Base-by-base conservation (phyloP, 2,329 filamentous ascomycete genomes). In the Ophiobolus disseminans region DNA sequence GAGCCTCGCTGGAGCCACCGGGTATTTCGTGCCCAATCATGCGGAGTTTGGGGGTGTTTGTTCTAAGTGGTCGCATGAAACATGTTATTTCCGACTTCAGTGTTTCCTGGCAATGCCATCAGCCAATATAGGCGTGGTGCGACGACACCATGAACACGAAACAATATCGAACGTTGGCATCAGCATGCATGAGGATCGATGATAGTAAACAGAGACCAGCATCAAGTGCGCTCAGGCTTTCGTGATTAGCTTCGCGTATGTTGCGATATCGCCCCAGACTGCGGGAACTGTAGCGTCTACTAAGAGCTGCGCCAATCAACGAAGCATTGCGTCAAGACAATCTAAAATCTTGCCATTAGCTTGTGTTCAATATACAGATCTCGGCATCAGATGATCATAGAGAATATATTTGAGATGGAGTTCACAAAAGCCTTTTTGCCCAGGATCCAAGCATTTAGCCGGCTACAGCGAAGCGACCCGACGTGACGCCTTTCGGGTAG, bases 361-460 rank as follows among this genome's bases (percentile, higher is more conserved):
- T 47, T 61, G 23, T 47, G 19, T 50, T 20, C 35, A 49, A 42
- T 54, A 32, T 57, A 35, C 26, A 39, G 17, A 34, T 40, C 55
- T 50, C 25, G 59, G 50, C 45, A 37, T 34, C 48, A 45, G 46
- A 47, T 59, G 49, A 49, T 44, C 26, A 28, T 30, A 40, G 34
- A 20, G 32, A 22, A 40, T 42, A 30, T 48, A 47, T 22, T 32
- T 25, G 22, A 40, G 23, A 53, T 26, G 49, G 34, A 32, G 55
- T 53, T 26, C 25, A 45, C 40, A 60, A 50, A 63, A 64, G 64
- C 57, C 45, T 56, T 48, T 48, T 35, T 31, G 45, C 50, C 52
- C 52, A 50, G 46, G 50, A 13, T 40, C 38, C 42, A 62, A 56
- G 60, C 44, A 50, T 64, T 69, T 67, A 69, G 48, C 65, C 65